Evolutionary conservation across 2,329 filamentous ascomycete genomes (phyloP).

Genomic region (Fusarium marasasianum): DNA sequence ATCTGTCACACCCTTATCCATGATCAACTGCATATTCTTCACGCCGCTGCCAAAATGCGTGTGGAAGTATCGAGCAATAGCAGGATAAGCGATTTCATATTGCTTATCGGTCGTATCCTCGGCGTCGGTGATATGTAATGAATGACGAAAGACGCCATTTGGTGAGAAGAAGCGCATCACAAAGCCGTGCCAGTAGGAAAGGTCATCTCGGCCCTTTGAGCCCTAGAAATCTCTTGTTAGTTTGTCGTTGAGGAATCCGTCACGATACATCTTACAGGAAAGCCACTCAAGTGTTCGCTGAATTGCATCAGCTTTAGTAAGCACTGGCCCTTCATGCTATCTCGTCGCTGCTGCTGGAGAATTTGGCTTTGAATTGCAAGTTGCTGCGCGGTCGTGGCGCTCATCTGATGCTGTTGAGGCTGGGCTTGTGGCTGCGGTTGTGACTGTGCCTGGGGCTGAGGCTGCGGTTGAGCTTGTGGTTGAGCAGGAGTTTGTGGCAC

Average conservation of each 20-base stretch:
- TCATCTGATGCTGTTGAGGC: conserved; percentile 45
- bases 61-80: conserved; percentile 87
- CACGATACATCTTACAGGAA: conserved; percentile 53
- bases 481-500: conserved; percentile 50
- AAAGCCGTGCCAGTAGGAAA: conserved; percentile 82
- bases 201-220: conserved; percentile 70
- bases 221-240: conserved; percentile 50
- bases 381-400: conserved; percentile 47
- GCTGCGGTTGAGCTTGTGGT: conserved; percentile 49
- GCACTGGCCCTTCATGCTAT: conserved; percentile 65
- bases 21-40: conserved; percentile 83
- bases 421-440: conserved; percentile 45
- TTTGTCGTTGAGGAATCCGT: neutral
- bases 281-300: conserved; percentile 69
- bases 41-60: conserved; percentile 90
- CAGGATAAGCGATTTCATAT: conserved; percentile 85
- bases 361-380: conserved; percentile 47
- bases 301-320: conserved; percentile 70
- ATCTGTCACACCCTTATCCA: conserved; percentile 73
- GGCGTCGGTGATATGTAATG: conserved; percentile 66
- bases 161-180: conserved; percentile 84
- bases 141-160: conserved; percentile 79
- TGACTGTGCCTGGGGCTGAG: conserved; percentile 48
- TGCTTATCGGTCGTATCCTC: conserved; percentile 74
- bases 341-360: conserved; percentile 60